These are phyloP conservation scores for Exophiala xenobiotica DNA, from an alignment of 2,329 filamentous ascomycete genomes.

Conservation along the genomic window DNA sequence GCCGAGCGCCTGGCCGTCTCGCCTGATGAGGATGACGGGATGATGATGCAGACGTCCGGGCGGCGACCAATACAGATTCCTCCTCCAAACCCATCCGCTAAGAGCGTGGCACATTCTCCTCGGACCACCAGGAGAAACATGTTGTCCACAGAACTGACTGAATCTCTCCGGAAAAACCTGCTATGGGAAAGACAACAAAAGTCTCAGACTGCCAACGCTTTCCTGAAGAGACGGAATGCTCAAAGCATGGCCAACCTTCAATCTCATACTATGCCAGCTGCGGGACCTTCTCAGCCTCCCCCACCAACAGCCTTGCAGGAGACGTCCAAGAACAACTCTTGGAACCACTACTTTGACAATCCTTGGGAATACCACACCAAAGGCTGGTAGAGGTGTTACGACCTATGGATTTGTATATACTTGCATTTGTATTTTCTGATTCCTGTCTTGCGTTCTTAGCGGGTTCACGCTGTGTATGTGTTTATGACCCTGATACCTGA, in stretches of 20 bases:
- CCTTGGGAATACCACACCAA: conserved; percentile 82
- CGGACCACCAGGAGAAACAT: conserved; percentile 92
- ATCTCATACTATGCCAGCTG: conserved; percentile 69
- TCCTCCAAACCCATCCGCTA: conserved; percentile 18
- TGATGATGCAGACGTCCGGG: conserved; percentile 28
- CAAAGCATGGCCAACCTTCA: conserved; percentile 87
- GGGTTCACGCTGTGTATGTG: conserved; percentile 20
- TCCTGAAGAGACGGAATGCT: conserved; percentile 85
- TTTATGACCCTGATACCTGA: conserved; percentile 15
- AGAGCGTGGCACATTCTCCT: conserved; percentile 74
- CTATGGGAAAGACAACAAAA: conserved; percentile 96
- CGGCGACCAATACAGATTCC: conserved; percentile 27
- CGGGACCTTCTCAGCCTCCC: conserved; percentile 49
- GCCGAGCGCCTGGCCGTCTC: conserved; percentile 52
- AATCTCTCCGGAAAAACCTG: conserved; percentile 85
- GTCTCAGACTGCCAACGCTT: conserved; percentile 81
- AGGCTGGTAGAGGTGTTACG: conserved; percentile 62
- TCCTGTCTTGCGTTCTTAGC: conserved; percentile 24
- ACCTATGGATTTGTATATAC: background rate
- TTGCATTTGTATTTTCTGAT: conserved; percentile 5
- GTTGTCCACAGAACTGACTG: conserved; percentile 90
- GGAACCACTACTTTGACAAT: conserved; percentile 81
- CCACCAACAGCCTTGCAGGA: conserved; percentile 35
- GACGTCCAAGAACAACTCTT: conserved; percentile 65
- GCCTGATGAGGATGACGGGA: conserved; percentile 45